Evolutionary conservation across 2,329 filamentous ascomycete genomes (phyloP).

Genomic region (Tricladium varicosporioides): DNA sequence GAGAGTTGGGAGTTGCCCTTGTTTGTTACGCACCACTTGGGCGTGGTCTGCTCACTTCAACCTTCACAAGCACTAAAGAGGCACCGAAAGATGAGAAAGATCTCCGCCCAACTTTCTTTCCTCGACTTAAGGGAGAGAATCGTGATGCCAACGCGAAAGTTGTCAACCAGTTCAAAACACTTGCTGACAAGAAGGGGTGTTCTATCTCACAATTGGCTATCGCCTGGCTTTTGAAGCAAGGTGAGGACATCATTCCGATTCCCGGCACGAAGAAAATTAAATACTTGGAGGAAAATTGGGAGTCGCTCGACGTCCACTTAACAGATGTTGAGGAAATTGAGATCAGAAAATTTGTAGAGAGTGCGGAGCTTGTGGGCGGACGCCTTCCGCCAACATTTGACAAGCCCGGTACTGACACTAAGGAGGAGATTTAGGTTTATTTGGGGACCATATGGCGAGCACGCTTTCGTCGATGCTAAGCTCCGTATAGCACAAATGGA

Average conservation of each 20-base stretch:
- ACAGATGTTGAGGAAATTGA: slow-evolving; percentile 37
- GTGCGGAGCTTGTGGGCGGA: slow-evolving; percentile 20
- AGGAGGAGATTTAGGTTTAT: background rate
- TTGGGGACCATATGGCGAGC: too few relatives aligned
- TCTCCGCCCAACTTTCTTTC: slow-evolving; percentile 38
- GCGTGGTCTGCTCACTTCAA: slow-evolving; percentile 44
- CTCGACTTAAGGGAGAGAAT: slow-evolving; percentile 51
- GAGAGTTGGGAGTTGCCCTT: slow-evolving; percentile 55
- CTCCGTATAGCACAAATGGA: too few relatives aligned
- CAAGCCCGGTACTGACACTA: background rate
- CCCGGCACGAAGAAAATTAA: slow-evolving; percentile 48
- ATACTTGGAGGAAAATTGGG: slow-evolving; percentile 47
- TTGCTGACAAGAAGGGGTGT: slow-evolving; percentile 52
- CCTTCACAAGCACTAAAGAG: slow-evolving; percentile 5
- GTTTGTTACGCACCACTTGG: slow-evolving; percentile 60
- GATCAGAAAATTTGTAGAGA: slow-evolving; percentile 38
- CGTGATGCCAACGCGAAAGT: slow-evolving; percentile 55
- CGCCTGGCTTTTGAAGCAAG: slow-evolving; percentile 62
- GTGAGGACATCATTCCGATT: slow-evolving; percentile 59
- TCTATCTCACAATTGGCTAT: slow-evolving; percentile 58
- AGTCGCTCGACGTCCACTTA: slow-evolving; percentile 34
- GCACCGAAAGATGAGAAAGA: slow-evolving; percentile 32
- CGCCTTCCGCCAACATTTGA: background rate
- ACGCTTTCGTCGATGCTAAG: too few relatives aligned
- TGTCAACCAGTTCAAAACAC: slow-evolving; percentile 45